Conservation (phyloP, 2,329 filamentous ascomycete genomes). For the Claviceps digitariae region DNA sequence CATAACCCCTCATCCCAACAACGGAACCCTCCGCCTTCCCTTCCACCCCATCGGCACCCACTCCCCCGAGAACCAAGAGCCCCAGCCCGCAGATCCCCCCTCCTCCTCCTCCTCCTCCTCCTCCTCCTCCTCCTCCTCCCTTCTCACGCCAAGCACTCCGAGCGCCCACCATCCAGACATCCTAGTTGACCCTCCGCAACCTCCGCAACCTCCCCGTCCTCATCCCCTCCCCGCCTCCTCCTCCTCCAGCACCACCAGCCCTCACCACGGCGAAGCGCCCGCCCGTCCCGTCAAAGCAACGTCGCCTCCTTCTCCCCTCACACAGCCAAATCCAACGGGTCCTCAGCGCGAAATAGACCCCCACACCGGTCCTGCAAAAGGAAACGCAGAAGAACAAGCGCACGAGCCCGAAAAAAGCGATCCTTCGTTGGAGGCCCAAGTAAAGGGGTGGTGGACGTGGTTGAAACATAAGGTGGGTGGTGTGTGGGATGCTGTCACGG, state of each 20-base stretch:
- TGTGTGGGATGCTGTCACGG: slow-evolving; percentile 31
- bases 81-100: neutral
- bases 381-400: neutral
- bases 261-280: neutral
- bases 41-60: slow-evolving; percentile 52
- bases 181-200: neutral
- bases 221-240: slow-evolving; percentile 17
- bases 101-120: neutral
- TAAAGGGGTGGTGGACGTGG: slow-evolving; percentile 36
- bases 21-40: slow-evolving; percentile 70
- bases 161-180: neutral
- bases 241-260: neutral
- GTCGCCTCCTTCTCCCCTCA: neutral
- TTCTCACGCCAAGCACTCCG: too few species aligned
- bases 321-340: neutral
- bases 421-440: slow-evolving; percentile 15
- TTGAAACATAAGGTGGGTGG: slow-evolving; percentile 32
- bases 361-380: neutral
- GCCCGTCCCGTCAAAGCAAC: slow-evolving; percentile 1
- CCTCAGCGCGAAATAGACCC: neutral
- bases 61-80: slow-evolving; percentile 20
- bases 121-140: neutral
- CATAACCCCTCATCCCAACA: slow-evolving; percentile 62
- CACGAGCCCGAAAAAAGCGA: slow-evolving; percentile 7
- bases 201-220: neutral